Conservation (phyloP, 2,329 filamentous ascomycete genomes). For the Colletotrichum spinosum region DNA sequence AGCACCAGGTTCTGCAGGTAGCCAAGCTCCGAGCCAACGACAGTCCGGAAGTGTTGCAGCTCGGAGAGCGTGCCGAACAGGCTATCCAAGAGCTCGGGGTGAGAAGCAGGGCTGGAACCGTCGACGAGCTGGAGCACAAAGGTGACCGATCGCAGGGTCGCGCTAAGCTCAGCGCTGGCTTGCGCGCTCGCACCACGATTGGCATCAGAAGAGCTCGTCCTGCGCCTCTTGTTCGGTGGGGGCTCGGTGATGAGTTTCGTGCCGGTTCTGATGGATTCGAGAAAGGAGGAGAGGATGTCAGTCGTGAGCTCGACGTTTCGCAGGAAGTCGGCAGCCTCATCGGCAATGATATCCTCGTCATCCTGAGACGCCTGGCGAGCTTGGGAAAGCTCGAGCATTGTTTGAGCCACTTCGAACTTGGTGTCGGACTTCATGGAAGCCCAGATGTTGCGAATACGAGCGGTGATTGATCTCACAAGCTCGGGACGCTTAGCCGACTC, state of each 20-base stretch:
- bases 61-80: conserved; percentile 90
- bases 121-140: conserved; percentile 92
- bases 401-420: conserved; percentile 69
- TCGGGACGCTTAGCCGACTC: conserved; percentile 54
- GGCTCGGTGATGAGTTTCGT: conserved; percentile 78
- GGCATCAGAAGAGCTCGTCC: conserved; percentile 79
- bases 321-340: conserved; percentile 77
- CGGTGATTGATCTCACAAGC: conserved; percentile 75
- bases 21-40: conserved; percentile 86
- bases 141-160: conserved; percentile 80
- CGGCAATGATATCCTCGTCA: conserved; percentile 55
- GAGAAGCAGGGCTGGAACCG: conserved; percentile 78
- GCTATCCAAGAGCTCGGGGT: conserved; percentile 80
- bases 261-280: conserved; percentile 80
- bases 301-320: conserved; percentile 80
- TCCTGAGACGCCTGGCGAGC: conserved; percentile 55
- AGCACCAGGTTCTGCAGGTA: conserved; percentile 91
- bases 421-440: conserved; percentile 73
- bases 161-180: conserved; percentile 73
- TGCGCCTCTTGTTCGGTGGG: conserved; percentile 81
- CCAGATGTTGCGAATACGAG: conserved; percentile 79
- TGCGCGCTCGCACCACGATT: conserved; percentile 69
- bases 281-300: conserved; percentile 76
- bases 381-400: conserved; percentile 72
- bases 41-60: conserved; percentile 84